phyloP scores from a whole-genome alignment of 176 grass and related monocot genomes.

The Urochloa ruziziensis region DNA sequence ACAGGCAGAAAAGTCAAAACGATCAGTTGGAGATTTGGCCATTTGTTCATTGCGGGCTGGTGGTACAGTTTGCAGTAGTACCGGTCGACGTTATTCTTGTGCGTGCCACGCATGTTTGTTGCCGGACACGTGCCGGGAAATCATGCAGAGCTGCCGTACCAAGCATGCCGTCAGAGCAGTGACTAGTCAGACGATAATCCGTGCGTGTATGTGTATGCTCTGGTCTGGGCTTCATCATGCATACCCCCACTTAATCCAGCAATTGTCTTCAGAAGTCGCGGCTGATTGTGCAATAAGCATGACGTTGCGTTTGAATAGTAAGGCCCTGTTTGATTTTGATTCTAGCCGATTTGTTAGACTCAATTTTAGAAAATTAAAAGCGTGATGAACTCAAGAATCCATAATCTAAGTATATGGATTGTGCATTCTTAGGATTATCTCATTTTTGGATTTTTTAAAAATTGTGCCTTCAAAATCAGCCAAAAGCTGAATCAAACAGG shows the following conservation, averaged over 20 bases:
- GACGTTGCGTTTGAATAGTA: not conserved
- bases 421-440: too few relatives aligned
- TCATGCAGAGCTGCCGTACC: not conserved
- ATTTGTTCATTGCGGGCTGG: not conserved
- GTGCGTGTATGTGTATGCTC: too few relatives aligned
- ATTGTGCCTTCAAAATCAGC: too few relatives aligned
- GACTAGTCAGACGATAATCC: not conserved
- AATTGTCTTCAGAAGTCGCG: not conserved
- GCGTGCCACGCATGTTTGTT: not conserved
- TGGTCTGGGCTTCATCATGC: not conserved
- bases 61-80: not conserved
- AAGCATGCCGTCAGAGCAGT: not conserved
- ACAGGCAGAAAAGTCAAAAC: not conserved
- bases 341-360: too few relatives aligned
- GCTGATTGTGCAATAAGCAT: not conserved
- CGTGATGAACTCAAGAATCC: too few relatives aligned
- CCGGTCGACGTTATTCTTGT: not conserved
- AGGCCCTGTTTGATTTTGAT: too few relatives aligned
- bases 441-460: too few relatives aligned
- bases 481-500: too few relatives aligned
- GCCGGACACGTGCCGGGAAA: not conserved
- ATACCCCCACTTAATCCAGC: not conserved
- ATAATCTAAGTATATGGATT: too few relatives aligned
- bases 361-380: too few relatives aligned
- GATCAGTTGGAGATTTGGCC: not conserved